A percentile compares a stretch with the other conserved stretches of the same genome.
These are phyloP conservation scores for Metschnikowia cubensis DNA, from an alignment of 805 yeast genomes.

Conservation along the genomic window DNA sequence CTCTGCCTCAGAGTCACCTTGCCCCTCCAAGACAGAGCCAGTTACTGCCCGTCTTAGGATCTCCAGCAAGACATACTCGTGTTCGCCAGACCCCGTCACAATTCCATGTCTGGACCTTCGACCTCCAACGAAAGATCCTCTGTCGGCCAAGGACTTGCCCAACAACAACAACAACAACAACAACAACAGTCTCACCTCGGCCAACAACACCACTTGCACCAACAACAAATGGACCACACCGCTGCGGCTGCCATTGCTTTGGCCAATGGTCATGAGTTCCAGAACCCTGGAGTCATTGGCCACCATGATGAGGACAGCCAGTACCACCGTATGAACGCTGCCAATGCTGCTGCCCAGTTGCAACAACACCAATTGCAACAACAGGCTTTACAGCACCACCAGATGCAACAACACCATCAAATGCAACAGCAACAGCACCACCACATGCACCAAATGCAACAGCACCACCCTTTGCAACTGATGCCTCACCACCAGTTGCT, in stretches of 20 bases:
- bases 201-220: slow-evolving; percentile 19
- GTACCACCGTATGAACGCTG: slow-evolving; percentile 18
- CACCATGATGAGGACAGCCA: slow-evolving; percentile 19
- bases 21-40: not conserved
- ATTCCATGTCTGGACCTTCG: slow-evolving; percentile 19
- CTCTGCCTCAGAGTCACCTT: not conserved
- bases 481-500: slow-evolving; percentile 19
- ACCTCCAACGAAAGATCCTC: slow-evolving; percentile 19
- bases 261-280: slow-evolving; percentile 19
- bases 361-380: slow-evolving; percentile 19
- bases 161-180: slow-evolving; percentile 1
- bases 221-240: slow-evolving; percentile 21
- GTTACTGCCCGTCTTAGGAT: not conserved
- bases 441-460: slow-evolving; percentile 16
- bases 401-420: slow-evolving; percentile 17
- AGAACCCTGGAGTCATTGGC: slow-evolving; percentile 19
- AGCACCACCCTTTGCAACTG: slow-evolving; percentile 17
- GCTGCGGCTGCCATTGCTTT: slow-evolving; percentile 22
- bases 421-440: slow-evolving; percentile 18
- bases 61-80: not conserved
- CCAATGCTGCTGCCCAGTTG: slow-evolving; percentile 17
- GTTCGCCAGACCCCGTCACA: not conserved
- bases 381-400: slow-evolving; percentile 18
- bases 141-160: slow-evolving; percentile 12
- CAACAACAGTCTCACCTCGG: slow-evolving; percentile 11